These are phyloP conservation scores for Nannochloropsis gaditana DNA, from an alignment of 108 stramenopile species.

Conservation along the genomic window DNA sequence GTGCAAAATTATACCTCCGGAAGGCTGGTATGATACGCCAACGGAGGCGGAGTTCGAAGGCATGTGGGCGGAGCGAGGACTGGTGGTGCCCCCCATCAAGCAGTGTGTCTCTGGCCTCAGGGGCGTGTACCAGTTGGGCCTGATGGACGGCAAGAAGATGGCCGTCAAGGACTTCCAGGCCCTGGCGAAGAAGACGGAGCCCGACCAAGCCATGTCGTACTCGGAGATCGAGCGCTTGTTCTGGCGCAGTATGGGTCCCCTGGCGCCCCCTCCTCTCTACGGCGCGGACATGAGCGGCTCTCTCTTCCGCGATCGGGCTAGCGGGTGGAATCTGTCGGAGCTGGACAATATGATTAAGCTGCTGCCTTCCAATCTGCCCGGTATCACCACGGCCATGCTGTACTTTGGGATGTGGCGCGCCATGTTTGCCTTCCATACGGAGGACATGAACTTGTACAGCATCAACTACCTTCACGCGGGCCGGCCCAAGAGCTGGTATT, in stretches of 20 bases:
- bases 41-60: background rate
- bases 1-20: constrained; percentile 57
- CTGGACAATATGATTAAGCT: constrained; percentile 51
- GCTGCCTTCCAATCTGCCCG: constrained; percentile 44
- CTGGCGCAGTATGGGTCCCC: constrained; percentile 84
- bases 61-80: background rate
- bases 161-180: constrained; percentile 30
- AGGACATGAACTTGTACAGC: constrained; percentile 94
- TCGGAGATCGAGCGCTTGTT: constrained; percentile 59
- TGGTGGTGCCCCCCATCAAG: background rate
- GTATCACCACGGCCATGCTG: constrained; percentile 58
- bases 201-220: constrained; percentile 7
- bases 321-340: constrained; percentile 73
- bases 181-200: constrained; percentile 31
- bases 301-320: constrained; percentile 70
- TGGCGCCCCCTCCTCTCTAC: constrained; percentile 76
- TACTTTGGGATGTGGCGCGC: constrained; percentile 61
- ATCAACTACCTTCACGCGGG: constrained; percentile 97
- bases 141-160: constrained; percentile 35
- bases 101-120: constrained; percentile 38
- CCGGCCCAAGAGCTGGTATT: constrained; percentile 96
- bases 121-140: constrained; percentile 36
- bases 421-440: constrained; percentile 76
- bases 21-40: constrained; percentile 20
- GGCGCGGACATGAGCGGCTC: constrained; percentile 91